phyloP scores from a whole-genome alignment of 139 green algal species.

The Ettlia oleoabundans region DNA sequence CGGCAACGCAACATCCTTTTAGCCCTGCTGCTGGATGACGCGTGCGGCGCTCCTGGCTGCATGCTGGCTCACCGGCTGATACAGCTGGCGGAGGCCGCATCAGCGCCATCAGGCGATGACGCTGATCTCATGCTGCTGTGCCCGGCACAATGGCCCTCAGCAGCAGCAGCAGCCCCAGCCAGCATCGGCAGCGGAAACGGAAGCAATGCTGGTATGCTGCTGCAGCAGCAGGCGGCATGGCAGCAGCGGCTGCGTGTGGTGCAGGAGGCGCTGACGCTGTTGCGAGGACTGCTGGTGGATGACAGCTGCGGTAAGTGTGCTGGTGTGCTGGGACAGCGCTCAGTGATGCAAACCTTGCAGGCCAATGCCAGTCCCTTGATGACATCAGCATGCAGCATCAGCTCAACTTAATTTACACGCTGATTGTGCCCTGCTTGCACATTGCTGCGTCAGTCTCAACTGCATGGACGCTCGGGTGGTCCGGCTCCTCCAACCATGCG shows the following conservation, averaged over 20 bases:
- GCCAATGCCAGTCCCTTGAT: too few species aligned
- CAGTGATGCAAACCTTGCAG: neutral
- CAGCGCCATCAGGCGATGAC: slow-evolving; percentile 1
- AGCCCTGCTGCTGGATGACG: slow-evolving; percentile 11
- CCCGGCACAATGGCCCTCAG: slow-evolving; percentile 17
- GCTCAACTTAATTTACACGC: too few species aligned
- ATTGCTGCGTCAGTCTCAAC: too few species aligned
- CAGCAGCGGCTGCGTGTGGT: slow-evolving; percentile 43
- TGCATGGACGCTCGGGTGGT: too few species aligned
- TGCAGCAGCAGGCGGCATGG: slow-evolving; percentile 29
- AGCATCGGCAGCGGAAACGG: neutral
- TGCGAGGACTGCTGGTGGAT: slow-evolving; percentile 31
- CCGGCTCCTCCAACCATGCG: too few species aligned
- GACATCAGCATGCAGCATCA: too few species aligned
- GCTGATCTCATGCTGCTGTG: neutral
- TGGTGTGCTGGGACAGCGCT: neutral
- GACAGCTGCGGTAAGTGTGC: slow-evolving; percentile 7
- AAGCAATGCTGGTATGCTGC: neutral
- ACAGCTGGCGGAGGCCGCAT: slow-evolving; percentile 21
- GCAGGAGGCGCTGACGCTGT: slow-evolving; percentile 46
- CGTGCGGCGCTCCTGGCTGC: neutral
- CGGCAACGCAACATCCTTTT: slow-evolving; percentile 4
- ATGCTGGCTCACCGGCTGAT: slow-evolving; percentile 29
- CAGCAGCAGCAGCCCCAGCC: neutral
- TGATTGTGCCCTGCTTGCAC: too few species aligned